Percentiles rank a stretch among this genome's conserved stretches.
Conservation (phyloP, 225 moss, liverwort and hornwort species). For the Ulota crispa region DNA sequence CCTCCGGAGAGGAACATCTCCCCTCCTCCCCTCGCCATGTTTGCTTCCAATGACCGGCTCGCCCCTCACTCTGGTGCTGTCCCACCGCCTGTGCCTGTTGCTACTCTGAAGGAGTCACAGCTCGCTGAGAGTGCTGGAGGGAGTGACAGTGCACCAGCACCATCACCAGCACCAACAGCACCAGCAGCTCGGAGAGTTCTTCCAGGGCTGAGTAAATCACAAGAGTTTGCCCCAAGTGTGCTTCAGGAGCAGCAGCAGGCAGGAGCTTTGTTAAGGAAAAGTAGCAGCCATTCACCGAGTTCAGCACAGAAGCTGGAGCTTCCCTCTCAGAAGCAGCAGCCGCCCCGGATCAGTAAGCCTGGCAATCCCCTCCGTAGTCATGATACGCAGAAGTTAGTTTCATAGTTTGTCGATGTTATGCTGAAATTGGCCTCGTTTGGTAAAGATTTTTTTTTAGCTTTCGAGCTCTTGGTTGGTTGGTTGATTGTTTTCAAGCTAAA, state of each 20-base stretch:
- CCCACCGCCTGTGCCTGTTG: slow-evolving; percentile 1
- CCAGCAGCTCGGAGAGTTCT: slow-evolving; percentile 33
- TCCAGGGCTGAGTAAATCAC: slow-evolving; percentile 58
- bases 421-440: slow-evolving; percentile 11
- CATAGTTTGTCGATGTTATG: slow-evolving; percentile 21
- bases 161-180: slow-evolving; percentile 11
- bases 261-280: slow-evolving; percentile 46
- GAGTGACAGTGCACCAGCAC: background rate
- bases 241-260: slow-evolving; percentile 20
- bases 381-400: slow-evolving; percentile 41
- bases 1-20: slow-evolving; percentile 47
- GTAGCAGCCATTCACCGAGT: slow-evolving; percentile 70
- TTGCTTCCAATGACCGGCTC: slow-evolving; percentile 23
- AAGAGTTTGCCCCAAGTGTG: slow-evolving; percentile 48
- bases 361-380: slow-evolving; percentile 24
- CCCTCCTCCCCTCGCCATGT: slow-evolving; percentile 43
- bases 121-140: background rate
- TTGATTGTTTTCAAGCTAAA: background rate
- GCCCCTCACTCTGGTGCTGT: slow-evolving; percentile 11
- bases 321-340: slow-evolving; percentile 27
- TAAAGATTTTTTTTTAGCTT: background rate
- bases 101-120: slow-evolving; percentile 17
- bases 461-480: background rate
- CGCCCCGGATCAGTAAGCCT: slow-evolving; percentile 29
- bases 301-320: slow-evolving; percentile 29